phyloP scores from a whole-genome alignment of 805 yeast species.

The Hanseniaspora taiwanica region DNA sequence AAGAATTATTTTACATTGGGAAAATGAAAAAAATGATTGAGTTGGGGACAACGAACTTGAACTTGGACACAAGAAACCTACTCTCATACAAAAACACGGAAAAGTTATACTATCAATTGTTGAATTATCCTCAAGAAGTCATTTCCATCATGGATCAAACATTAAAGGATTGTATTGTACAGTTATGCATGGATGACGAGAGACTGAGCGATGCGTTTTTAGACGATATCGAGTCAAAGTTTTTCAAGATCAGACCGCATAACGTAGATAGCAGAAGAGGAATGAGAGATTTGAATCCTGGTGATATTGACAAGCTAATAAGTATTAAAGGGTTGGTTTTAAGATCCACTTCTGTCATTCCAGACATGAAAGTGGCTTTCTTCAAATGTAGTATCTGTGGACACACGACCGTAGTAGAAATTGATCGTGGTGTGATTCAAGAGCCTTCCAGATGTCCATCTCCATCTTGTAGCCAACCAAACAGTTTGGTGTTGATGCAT shows the following conservation, averaged over 20 bases:
- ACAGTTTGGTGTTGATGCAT: slow-evolving; percentile 84
- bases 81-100: slow-evolving; percentile 62
- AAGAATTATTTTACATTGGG: slow-evolving; percentile 59
- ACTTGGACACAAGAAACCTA: slow-evolving; percentile 72
- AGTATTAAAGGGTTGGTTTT: slow-evolving; percentile 82
- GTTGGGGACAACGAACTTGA: slow-evolving; percentile 69
- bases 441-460: slow-evolving; percentile 94
- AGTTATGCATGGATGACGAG: slow-evolving; percentile 44
- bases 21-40: slow-evolving; percentile 62
- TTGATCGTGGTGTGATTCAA: slow-evolving; percentile 86
- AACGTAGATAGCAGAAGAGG: slow-evolving; percentile 64
- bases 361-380: slow-evolving; percentile 96
- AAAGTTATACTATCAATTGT: slow-evolving; percentile 71
- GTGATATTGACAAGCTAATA: slow-evolving; percentile 87
- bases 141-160: slow-evolving; percentile 97
- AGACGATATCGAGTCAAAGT: slow-evolving; percentile 61
- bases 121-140: slow-evolving; percentile 92
- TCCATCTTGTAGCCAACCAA: slow-evolving; percentile 63
- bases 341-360: slow-evolving; percentile 81
- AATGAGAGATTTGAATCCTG: slow-evolving; percentile 87
- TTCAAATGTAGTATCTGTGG: slow-evolving; percentile 92
- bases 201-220: slow-evolving; percentile 31
- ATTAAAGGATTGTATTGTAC: slow-evolving; percentile 76
- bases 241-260: slow-evolving; percentile 82
- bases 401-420: slow-evolving; percentile 81